Conservation (phyloP, 208 protist species). For the Acanthamoeba culbertsoni region DNA sequence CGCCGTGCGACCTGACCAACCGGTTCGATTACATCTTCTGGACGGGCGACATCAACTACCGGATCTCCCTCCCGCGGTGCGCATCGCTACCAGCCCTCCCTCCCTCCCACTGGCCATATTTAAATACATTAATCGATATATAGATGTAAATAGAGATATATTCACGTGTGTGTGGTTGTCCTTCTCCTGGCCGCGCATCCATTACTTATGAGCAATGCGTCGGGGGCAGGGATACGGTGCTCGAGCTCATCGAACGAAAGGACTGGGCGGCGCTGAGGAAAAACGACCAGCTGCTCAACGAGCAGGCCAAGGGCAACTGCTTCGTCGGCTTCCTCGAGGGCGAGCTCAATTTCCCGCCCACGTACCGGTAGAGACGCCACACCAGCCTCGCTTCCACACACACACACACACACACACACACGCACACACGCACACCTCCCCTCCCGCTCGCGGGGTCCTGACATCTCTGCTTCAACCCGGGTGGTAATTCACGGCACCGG, state of each 20-base stretch:
- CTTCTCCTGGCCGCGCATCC: no score
- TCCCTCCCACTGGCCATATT: background rate
- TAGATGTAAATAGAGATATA: no score
- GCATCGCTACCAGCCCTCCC: background rate
- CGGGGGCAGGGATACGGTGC: background rate
- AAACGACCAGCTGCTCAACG: slow-evolving; percentile 56
- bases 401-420: no score
- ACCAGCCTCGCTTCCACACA: background rate
- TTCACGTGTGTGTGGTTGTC: no score
- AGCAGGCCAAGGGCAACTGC: slow-evolving; percentile 13
- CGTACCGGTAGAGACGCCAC: slow-evolving; percentile 67
- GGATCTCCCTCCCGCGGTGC: slow-evolving; percentile 61
- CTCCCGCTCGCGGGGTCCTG: background rate
- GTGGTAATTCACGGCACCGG: no score
- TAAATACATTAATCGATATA: no score
- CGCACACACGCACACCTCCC: no score
- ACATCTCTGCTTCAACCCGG: background rate
- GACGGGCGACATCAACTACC: slow-evolving; percentile 82
- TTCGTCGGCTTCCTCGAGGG: slow-evolving; percentile 76
- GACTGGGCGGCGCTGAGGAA: slow-evolving; percentile 55
- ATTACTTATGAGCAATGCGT: background rate
- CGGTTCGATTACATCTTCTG: slow-evolving; percentile 73
- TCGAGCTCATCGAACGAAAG: slow-evolving; percentile 45
- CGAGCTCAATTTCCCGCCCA: slow-evolving; percentile 72
- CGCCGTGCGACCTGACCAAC: slow-evolving; percentile 27